Percentiles rank a stretch among this genome's conserved stretches.
Evolutionary conservation across 2,329 filamentous ascomycete species (phyloP).

Genomic region (Fusarium liriodendri): DNA sequence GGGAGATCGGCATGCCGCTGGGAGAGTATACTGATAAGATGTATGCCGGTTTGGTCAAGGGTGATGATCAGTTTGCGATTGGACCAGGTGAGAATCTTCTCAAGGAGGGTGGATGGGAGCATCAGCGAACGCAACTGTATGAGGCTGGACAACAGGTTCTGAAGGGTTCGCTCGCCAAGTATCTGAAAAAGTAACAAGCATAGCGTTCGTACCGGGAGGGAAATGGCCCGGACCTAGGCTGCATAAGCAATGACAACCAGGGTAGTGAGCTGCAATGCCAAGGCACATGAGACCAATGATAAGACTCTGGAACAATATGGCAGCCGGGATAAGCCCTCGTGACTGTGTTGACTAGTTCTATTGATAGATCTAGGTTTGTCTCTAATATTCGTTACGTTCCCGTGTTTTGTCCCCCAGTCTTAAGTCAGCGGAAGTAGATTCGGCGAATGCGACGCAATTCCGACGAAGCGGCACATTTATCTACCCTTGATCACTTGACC

Average conservation of each 20-base stretch:
- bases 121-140: constrained; percentile 30
- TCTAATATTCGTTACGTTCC: background rate
- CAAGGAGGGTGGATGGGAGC: constrained; percentile 40
- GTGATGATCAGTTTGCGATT: constrained; percentile 41
- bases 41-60: constrained; percentile 34
- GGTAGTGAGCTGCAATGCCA: background rate
- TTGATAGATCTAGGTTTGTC: background rate
- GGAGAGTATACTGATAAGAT: constrained; percentile 56
- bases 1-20: constrained; percentile 52
- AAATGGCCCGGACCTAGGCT: background rate
- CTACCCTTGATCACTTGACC: background rate
- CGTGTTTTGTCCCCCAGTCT: background rate
- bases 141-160: constrained; percentile 21
- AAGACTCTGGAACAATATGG: background rate
- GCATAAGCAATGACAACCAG: background rate
- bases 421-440: background rate
- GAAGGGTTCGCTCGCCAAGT: constrained; percentile 14
- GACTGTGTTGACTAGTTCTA: background rate
- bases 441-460: background rate
- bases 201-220: background rate
- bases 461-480: background rate
- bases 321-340: background rate
- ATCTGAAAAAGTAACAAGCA: constrained; percentile 21
- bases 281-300: background rate
- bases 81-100: constrained; percentile 36